Evolutionary conservation across 2,329 filamentous ascomycete species (phyloP), one percentile per base, ranked within the genome.

Genomic region (Ophiocordyceps camponoti-floridani): DNA sequence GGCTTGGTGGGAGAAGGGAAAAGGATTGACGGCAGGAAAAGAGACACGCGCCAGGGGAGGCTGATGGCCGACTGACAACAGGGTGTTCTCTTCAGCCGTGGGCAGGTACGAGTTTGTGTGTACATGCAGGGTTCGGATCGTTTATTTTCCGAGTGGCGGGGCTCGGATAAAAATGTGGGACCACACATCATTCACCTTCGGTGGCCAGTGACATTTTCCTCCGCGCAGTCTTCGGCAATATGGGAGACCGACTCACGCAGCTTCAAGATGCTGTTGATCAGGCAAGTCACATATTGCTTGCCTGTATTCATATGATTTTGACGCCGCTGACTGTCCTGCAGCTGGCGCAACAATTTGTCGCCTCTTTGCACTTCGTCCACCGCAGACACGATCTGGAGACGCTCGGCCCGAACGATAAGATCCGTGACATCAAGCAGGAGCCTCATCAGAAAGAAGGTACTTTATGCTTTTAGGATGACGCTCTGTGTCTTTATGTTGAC

Each of bases 231-330:
- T 41, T 42, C n/a, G 28, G 13, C 49, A 61, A 50, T 7, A 86
- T 86, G 78, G 73, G 73, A 27, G 85, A 93, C 58, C 71, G 81
- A 49, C 70, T 93, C 47, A 89, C 85, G 1, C 84, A 91, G 60
- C 69, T 91, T 47, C 85, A 93, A 62, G 84, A 91, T 65, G 80
- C 83, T 61, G 75, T 89, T 48, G 84, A 91, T 56, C 78, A 87
- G 71, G 84, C 84, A 65, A 31, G 62, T 13, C 11, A 19, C n/a
- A 6, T 30, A 4, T 16, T 13, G 14, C 11, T 18, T 4, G 18
- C 10, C 11, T 23, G 16, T 16, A 16, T 23, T 33, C 7, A 23
- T 23, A 23, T 23, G 23, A 5, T 23, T 23, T 3, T 23, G 5
- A 23, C 10, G n/a, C n/a, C 44, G 43, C 42, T 47, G 40, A 44